Base-by-base conservation (phyloP, 306 rosid genomes). In the Corylus avellana region DNA sequence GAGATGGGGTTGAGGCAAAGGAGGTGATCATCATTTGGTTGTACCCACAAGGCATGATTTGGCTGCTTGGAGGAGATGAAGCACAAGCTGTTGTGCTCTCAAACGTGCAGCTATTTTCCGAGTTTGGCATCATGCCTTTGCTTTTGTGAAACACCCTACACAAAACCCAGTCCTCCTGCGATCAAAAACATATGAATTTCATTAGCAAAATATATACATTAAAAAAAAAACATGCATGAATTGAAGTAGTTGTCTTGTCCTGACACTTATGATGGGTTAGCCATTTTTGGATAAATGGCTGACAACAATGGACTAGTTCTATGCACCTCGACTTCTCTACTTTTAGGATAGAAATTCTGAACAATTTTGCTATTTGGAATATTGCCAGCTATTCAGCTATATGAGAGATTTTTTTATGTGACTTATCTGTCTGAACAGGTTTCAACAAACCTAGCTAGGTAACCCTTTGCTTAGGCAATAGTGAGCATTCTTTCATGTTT, bases 101-200 rank as follows among this genome's bases (percentile, higher is more conserved):
- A 53, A 75, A 80, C 83, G 46, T 86, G 85, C 35, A 32, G 35
- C 25, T 82, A 79, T 87, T 72, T 47, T 90, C 92, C 73, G 58
- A 42, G 53, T 68, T 44, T 68, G 14, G 53, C 6, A 11, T 22
- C 27, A 42, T 3, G 8, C 51, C 75, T 78, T 93, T 91, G 73
- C 94, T 83, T 78, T 96, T 96, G 85, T 92, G 87, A 73, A 92
- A 92, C 4, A 95, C 98, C 78, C 98, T 88, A 59, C 98, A 95
- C 53, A 95, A 84, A 57, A 96, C 99, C 99, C 99, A 96, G 81
- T 96, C 99, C 76, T 96, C 99, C 99, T 96, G 92, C 61, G 48
- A 82, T 77, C 75, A 78, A 69, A 59, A 69, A 73, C 46, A 42
- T 70, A 39, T 62, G 62, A 12, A 80, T 72, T 76, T 75, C 49